Percentiles rank a stretch among this genome's conserved stretches.
Conservation (phyloP, 2,329 filamentous ascomycete genomes). For the Epichloe festucae region DNA sequence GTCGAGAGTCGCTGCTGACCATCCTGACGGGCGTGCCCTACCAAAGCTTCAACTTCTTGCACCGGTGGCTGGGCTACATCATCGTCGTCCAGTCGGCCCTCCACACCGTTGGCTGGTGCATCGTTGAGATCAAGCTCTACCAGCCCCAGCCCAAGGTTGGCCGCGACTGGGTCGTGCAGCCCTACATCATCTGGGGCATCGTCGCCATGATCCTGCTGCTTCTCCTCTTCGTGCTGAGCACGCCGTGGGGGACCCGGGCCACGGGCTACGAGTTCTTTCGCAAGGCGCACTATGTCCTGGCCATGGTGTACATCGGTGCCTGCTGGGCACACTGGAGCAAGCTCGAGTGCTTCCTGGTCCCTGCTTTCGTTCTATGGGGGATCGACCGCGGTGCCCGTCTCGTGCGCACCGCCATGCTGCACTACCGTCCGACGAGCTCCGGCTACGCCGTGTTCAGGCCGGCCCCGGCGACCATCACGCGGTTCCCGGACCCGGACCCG, state of each 20-base stretch:
- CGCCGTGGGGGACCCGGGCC: conserved; percentile 40
- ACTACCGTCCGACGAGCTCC: conserved; percentile 36
- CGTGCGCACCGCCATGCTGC: conserved; percentile 44
- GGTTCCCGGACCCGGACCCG: conserved; percentile 37
- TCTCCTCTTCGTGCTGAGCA: conserved; percentile 47
- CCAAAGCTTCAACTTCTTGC: conserved; percentile 65
- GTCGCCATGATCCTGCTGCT: conserved; percentile 53
- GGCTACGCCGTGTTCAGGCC: conserved; percentile 36
- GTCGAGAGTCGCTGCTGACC: conserved; percentile 56
- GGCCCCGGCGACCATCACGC: conserved; percentile 29
- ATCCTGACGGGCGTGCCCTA: conserved; percentile 61
- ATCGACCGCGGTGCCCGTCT: conserved; percentile 49
- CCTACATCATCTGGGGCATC: conserved; percentile 62
- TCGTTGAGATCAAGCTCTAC: conserved; percentile 55
- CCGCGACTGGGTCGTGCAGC: conserved; percentile 43
- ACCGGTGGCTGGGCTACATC: conserved; percentile 63
- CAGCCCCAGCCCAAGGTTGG: conserved; percentile 54
- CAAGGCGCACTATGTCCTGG: conserved; percentile 60
- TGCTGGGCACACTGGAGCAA: conserved; percentile 64
- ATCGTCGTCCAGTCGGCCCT: conserved; percentile 55
- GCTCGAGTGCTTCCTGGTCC: conserved; percentile 55
- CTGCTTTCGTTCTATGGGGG: conserved; percentile 51
- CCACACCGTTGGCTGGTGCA: conserved; percentile 59
- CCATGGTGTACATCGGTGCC: conserved; percentile 61
- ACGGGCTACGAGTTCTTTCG: conserved; percentile 71